These are phyloP conservation scores for Xanthoparmelia taractica DNA, from an alignment of 495 filamentous ascomycete genomes.

Conservation along the genomic window DNA sequence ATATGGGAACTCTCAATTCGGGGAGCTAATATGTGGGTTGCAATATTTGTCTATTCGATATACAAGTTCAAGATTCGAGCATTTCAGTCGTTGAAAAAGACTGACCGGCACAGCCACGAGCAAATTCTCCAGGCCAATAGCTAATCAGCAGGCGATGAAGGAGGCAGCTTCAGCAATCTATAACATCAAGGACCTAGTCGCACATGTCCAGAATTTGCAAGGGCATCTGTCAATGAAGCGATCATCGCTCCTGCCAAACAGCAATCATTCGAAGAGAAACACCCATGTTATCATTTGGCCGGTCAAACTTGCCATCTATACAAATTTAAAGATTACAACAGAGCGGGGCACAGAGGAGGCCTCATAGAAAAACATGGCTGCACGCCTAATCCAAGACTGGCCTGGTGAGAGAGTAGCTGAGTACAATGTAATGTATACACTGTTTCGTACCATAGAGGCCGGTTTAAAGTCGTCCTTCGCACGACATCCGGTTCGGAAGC, in stretches of 20 bases:
- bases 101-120: not conserved
- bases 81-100: not conserved
- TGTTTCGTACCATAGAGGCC: too few species aligned
- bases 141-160: not conserved
- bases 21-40: not conserved
- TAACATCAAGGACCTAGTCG: not conserved
- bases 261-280: not conserved
- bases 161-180: not conserved
- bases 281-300: not conserved
- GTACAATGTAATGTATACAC: too few species aligned
- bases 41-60: not conserved
- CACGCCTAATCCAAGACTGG: too few species aligned
- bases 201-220: not conserved
- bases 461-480: too few species aligned
- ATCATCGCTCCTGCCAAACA: not conserved
- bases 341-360: not conserved
- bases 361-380: too few species aligned
- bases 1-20: not conserved
- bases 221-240: not conserved
- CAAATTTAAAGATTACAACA: not conserved
- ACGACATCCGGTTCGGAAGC: not conserved
- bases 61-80: not conserved
- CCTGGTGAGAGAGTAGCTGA: too few species aligned
- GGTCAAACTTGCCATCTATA: not conserved
- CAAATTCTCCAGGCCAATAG: not conserved